phyloP scores from a whole-genome alignment of 306 rosid genomes.

The Lathyrus tuberosus region DNA sequence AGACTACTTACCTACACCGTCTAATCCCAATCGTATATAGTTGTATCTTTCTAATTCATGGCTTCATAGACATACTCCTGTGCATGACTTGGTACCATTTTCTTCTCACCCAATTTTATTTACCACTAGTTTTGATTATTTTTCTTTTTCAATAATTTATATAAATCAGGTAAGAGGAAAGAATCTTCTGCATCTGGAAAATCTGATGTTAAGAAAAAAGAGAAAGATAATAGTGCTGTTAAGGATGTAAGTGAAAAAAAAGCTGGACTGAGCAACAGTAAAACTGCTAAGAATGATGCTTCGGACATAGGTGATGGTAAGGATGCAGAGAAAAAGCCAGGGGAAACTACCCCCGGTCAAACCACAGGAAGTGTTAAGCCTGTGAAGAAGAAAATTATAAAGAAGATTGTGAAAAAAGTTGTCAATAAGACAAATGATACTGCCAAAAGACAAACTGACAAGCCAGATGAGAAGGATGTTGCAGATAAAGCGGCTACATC shows the following conservation, averaged over 20 bases:
- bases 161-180: slow-evolving; percentile 58
- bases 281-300: slow-evolving; percentile 50
- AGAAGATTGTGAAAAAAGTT: slow-evolving; percentile 79
- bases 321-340: slow-evolving; percentile 55
- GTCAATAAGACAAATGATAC: slow-evolving; percentile 52
- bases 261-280: slow-evolving; percentile 46
- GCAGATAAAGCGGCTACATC: slow-evolving; percentile 49
- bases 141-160: slow-evolving; percentile 37
- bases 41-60: slow-evolving; percentile 4
- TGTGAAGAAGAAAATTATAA: slow-evolving; percentile 80
- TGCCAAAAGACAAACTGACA: slow-evolving; percentile 52
- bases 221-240: slow-evolving; percentile 49
- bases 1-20: slow-evolving; percentile 11
- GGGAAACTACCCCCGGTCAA: slow-evolving; percentile 52
- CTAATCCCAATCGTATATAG: background rate
- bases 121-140: background rate
- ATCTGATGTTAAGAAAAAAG: slow-evolving; percentile 56
- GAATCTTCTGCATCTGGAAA: slow-evolving; percentile 55
- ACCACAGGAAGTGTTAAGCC: slow-evolving; percentile 56
- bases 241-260: slow-evolving; percentile 57
- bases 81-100: slow-evolving; percentile 7
- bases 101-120: background rate
- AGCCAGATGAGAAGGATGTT: slow-evolving; percentile 50
- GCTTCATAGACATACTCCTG: slow-evolving; percentile 11
- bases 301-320: slow-evolving; percentile 43